Base-by-base conservation (phyloP, 768 basidiomycete species). In the Kwoniella heveanensis region DNA sequence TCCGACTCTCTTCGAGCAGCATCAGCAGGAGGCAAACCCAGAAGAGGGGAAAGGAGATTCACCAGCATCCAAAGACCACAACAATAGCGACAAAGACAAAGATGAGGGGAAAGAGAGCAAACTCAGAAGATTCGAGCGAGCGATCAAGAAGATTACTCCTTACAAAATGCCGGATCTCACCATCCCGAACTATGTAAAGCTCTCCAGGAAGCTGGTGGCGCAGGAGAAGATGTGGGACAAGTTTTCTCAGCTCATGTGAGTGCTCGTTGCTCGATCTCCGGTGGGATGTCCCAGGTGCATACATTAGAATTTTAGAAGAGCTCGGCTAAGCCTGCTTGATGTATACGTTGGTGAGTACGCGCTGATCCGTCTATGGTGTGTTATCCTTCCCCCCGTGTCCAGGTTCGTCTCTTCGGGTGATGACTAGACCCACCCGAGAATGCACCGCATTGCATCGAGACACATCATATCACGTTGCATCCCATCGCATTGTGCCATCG, bases 121-220 rank as follows among this genome's bases (percentile, higher is more conserved):
- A 64, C 82, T 79, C 60, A 83, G 81, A 71, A 82, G 82, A 74
- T 82, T 82, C 61, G 83, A 83, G 71, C 87, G 84, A 62, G 85
- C 50, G 13, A 37, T 77, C 27, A 74, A 67, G 54, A 64, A 66
- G 62, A 67, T 74, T n/a, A 75, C 87, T 60, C 90, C 90, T 50
- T 95, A 91, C 79, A 78, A 72, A 69, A 83, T 94, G 86, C 67
- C 64, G 57, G 91, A 94, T 75, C 81, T 94, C 81, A 93, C 91
- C 67, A 86, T 94, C 36, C 78, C 82, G 61, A 86, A 86, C 57
- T 94, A 89, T 87, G 79, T 90, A 54, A 81, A 80, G 65, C 83
- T 92, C 51, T 90, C 85, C 62, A 85, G 85, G 71, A 80, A 83
- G 74, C 74, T 94, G 66, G 74, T 77, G 4, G 65, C 69, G 48